Percentiles rank a stretch among this genome's conserved stretches.
phyloP scores from a whole-genome alignment of 257 asterid genomes.

The Ballota nigra region DNA sequence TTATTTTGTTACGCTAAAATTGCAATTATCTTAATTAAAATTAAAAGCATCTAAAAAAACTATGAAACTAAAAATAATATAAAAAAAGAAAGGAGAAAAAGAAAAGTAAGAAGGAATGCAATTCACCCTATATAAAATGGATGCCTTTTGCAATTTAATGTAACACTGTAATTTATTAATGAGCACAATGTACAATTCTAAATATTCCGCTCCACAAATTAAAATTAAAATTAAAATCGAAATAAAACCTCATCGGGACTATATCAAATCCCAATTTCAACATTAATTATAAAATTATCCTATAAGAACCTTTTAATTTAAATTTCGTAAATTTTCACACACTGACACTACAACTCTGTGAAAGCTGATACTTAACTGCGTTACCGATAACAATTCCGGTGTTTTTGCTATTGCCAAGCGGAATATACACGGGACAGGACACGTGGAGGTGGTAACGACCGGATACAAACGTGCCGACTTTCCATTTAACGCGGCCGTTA shows the following conservation, averaged over 20 bases:
- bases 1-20: too few species aligned
- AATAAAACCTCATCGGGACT: slow-evolving; percentile 4
- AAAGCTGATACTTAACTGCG: slow-evolving; percentile 69
- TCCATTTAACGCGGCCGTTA: slow-evolving; percentile 72
- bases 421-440: slow-evolving; percentile 57
- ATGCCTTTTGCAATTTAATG: background rate
- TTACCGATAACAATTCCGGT: slow-evolving; percentile 47
- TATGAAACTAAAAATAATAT: too few species aligned
- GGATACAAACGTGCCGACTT: slow-evolving; percentile 52
- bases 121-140: too few species aligned
- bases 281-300: background rate
- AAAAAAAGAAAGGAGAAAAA: too few species aligned
- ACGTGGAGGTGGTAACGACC: slow-evolving; percentile 71
- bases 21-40: too few species aligned
- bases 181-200: slow-evolving; percentile 35
- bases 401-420: slow-evolving; percentile 37
- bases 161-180: slow-evolving; percentile 18
- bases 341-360: slow-evolving; percentile 56
- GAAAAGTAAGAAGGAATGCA: too few species aligned
- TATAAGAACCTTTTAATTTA: background rate
- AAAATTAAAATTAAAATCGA: background rate
- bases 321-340: slow-evolving; percentile 27
- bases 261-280: slow-evolving; percentile 2
- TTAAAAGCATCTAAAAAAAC: too few species aligned
- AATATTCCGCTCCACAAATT: slow-evolving; percentile 12